Base-by-base conservation (phyloP, 2,329 filamentous ascomycete genomes). In the Teratosphaeria epicoccoides region DNA sequence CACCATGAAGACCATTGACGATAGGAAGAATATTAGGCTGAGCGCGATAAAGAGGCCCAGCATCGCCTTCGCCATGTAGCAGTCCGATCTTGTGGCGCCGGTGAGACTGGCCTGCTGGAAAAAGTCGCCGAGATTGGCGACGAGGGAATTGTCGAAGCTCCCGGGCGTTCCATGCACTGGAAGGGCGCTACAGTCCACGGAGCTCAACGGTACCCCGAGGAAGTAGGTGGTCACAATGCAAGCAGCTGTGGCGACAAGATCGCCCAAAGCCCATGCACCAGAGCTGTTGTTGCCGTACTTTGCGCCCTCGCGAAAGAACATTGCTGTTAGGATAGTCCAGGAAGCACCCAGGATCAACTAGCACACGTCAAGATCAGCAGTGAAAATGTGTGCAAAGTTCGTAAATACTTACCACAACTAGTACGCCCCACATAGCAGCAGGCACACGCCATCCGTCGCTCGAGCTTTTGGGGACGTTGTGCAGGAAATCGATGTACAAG, bases 1-100 rank as follows among this genome's bases (percentile, higher is more conserved):
- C 20, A 72, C 73, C 1, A 73, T 73, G 53, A 76, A 61, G 25
- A 76, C 63, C 9, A 71, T 59, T 49, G 62, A 68, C 10, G 72
- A 74, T 48, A 69, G 70, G 9, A 70, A 70, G 60, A 74, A 76
- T 20, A 76, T 60, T 49, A 76, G 70, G 58, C 78, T 88, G 47
- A 94, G 77, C 4, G 83, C 83, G 68, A 95, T 90, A 67, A 82
- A 80, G 54, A 95, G 70, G 1, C 88, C 89, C 90, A 89, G 95
- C 58, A 93, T 80, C 14, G 85, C 81, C 76, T 95, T 94, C 68
- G 89, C 82, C 73, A 93, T 83, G 63, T 83, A 82, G 73, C 90
- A 96, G 51, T 86, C 85, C 17, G 78, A 64, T 65, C 75, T 78
- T 11, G 74, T 81, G 7, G 77, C 74, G n/a, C 78, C 79, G 44